Conservation (phyloP, 1,284 basidiomycete species). For the Trichosporon ovoides region DNA sequence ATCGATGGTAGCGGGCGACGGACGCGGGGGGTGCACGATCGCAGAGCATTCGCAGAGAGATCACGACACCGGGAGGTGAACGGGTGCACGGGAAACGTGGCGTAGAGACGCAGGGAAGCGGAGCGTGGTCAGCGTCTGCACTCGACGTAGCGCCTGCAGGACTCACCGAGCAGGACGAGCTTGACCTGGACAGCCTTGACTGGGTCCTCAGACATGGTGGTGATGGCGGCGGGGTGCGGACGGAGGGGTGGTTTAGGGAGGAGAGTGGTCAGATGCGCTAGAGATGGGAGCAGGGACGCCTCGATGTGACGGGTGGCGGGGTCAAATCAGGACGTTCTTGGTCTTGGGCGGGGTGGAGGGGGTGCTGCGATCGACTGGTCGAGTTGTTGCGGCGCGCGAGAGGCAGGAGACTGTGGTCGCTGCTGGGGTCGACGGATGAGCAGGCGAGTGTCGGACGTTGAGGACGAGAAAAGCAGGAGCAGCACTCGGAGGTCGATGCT, state of each 20-base stretch:
- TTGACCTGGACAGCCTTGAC: slow-evolving; percentile 88
- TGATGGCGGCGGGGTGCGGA: not conserved
- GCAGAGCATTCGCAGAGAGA: too few species aligned
- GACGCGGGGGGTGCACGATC: too few species aligned
- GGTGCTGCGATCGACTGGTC: not conserved
- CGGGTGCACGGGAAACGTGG: slow-evolving; percentile 4
- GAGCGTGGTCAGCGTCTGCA: not conserved
- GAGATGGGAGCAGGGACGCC: not conserved
- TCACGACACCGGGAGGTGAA: too few species aligned
- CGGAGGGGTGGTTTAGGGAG: not conserved
- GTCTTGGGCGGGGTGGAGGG: not conserved
- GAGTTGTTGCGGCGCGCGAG: too few species aligned
- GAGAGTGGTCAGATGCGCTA: not conserved
- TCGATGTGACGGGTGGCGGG: not conserved
- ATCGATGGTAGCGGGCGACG: too few species aligned
- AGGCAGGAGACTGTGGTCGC: too few species aligned
- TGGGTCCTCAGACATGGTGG: slow-evolving; percentile 39
- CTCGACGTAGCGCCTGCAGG: not conserved
- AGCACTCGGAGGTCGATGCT: too few species aligned
- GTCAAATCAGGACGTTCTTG: not conserved
- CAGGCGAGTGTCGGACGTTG: too few species aligned
- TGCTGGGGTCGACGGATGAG: too few species aligned
- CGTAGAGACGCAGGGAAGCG: not conserved
- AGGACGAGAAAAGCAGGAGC: too few species aligned
- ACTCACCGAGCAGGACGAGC: slow-evolving; percentile 73